Evolutionary conservation across 352 stramenopile species (phyloP), one percentile per base, ranked within the genome.

Genomic region (Phytopythium cucurbitacearum): DNA sequence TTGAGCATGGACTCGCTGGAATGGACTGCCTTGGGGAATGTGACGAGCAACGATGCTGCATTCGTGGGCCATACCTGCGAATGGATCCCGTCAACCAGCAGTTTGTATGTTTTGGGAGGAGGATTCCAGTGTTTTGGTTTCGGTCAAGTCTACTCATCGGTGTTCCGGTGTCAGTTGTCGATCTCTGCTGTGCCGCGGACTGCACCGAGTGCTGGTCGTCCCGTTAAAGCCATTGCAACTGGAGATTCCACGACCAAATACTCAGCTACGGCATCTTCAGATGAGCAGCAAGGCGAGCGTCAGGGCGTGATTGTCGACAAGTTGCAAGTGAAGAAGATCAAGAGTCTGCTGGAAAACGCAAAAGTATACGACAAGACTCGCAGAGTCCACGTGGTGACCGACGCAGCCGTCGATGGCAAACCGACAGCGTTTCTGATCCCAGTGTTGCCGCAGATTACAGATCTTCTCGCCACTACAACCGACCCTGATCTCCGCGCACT

Each of bases 81-180:
- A 12, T 92, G 79, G 79, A 56, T 88, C 45, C 52, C 62, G 33
- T 64, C 40, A n/a, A 70, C 43, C 55, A 64, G 49, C 41, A 73
- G 59, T 12, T 57, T 76, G 39, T 80, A 78, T 48, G 53, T 91
- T 42, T 51, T 91, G 10, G 85, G 85, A 0, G 85, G 85, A 43
- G 82, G 85, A 5, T 91, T 89, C 51, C 85, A 95, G 60, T 87
- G 76, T 45, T 95, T 91, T 69, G 85, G 85, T 11, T 95, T 93
- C 57, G 85, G 79, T 0, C 77, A 90, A 39, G 80, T 89, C 51
- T 93, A 92, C 60, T 89, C 80, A 28, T 75, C 73, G 21, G 57
- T 67, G 33, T 77, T 84, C 50, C 64, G 69, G n/a, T 89, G 75
- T 40, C 57, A 81, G 12, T 48, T 91, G 10, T 65, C 69, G 8